Evolutionary conservation across 2,329 filamentous ascomycete genomes (phyloP).

Genomic region (Graphilbum ipis-grandicollis): DNA sequence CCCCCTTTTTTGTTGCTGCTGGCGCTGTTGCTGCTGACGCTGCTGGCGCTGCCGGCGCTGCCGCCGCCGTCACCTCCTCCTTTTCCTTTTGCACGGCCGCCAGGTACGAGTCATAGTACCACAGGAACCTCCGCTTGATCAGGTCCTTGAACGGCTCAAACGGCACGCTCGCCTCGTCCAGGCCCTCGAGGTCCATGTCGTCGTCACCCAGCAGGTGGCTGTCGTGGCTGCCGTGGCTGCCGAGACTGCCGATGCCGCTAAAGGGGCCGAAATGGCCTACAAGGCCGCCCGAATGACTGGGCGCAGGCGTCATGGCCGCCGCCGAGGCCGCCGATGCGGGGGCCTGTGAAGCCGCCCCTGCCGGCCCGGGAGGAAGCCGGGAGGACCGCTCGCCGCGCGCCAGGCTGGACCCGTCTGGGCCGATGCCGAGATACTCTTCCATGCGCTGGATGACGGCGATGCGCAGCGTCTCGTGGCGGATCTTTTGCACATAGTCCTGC

Average conservation of each 20-base stretch:
- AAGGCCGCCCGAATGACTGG: no score
- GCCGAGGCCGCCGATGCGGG: no score
- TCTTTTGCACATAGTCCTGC: slow-evolving; percentile 67
- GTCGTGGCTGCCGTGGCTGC: slow-evolving; percentile 17
- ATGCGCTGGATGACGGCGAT: slow-evolving; percentile 74
- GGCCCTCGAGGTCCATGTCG: slow-evolving; percentile 32
- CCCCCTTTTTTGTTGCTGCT: no score
- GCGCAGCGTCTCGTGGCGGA: slow-evolving; percentile 76
- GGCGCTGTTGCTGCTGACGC: no score
- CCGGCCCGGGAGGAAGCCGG: no score
- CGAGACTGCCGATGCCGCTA: slow-evolving; percentile 10
- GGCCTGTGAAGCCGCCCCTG: no score
- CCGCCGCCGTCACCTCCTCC: slow-evolving; percentile 43
- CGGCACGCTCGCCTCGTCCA: slow-evolving; percentile 31
- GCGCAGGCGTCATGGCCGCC: no score
- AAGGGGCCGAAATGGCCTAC: no score
- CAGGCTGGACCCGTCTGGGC: background rate
- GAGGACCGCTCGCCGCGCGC: background rate
- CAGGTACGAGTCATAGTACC: slow-evolving; percentile 88
- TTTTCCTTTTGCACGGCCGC: slow-evolving; percentile 49
- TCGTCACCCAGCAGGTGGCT: slow-evolving; percentile 13
- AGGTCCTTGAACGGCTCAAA: slow-evolving; percentile 85
- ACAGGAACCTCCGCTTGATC: slow-evolving; percentile 80
- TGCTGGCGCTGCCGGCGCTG: no score
- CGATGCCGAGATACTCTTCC: slow-evolving; percentile 58